phyloP scores from a whole-genome alignment of 2,329 filamentous ascomycete species.

The Aplosporella prunicola region DNA sequence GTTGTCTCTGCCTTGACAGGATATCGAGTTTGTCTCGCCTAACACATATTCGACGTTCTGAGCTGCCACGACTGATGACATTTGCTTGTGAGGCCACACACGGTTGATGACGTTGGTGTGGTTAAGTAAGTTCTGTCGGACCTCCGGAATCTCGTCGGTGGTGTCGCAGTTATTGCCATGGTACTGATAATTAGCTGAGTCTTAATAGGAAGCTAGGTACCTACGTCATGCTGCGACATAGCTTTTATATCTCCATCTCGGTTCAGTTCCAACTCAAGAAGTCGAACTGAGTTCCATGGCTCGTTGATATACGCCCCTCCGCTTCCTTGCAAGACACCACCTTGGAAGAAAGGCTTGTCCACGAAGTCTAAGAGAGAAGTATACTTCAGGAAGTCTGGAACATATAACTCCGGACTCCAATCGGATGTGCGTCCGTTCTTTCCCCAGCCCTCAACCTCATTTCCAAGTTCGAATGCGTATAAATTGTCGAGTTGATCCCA shows the following conservation, averaged over 20 bases:
- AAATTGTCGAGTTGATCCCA: background rate
- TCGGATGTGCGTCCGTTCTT: background rate
- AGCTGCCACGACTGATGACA: background rate
- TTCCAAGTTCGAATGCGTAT: background rate
- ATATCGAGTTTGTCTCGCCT: background rate
- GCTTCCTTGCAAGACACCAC: too few species aligned
- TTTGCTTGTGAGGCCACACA: background rate
- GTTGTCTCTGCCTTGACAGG: background rate
- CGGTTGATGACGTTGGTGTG: background rate
- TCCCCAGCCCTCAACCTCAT: background rate
- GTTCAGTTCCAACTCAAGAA: too few species aligned
- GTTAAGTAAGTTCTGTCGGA: background rate
- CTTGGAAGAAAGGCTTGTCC: too few species aligned
- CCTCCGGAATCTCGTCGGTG: background rate
- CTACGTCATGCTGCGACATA: too few species aligned
- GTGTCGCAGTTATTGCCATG: background rate
- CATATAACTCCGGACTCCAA: background rate
- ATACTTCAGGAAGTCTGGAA: too few species aligned
- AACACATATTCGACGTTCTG: background rate
- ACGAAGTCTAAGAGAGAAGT: too few species aligned
- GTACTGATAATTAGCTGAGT: too few species aligned
- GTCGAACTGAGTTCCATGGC: too few species aligned
- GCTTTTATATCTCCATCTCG: too few species aligned
- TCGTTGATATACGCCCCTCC: too few species aligned
- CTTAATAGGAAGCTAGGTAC: too few species aligned